These are phyloP conservation scores for Eucalyptus lansdowneana DNA, from an alignment of 345 rosid species.

Conservation along the genomic window DNA sequence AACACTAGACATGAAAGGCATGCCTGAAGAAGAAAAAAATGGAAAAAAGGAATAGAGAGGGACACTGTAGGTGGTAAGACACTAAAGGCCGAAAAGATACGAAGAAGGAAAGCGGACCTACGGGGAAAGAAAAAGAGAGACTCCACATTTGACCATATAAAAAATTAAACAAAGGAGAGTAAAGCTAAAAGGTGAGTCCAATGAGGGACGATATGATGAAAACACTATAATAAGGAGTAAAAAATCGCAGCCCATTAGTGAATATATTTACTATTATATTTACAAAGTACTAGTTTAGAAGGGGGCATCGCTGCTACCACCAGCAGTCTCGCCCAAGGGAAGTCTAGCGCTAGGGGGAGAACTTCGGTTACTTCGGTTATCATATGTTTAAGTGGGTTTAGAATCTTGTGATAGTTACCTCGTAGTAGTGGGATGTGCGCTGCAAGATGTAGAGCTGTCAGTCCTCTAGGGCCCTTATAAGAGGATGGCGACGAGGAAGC, in stretches of 20 bases:
- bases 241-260: neutral
- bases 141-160: neutral
- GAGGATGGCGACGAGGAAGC: too few species aligned
- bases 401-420: neutral
- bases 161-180: neutral
- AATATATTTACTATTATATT: neutral
- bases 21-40: too few species aligned
- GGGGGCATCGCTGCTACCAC: neutral
- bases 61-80: too few species aligned
- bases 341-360: too few species aligned
- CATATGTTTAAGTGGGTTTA: neutral
- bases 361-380: neutral
- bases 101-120: neutral
- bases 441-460: too few species aligned
- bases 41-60: too few species aligned
- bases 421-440: rapidly evolving
- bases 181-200: neutral
- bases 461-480: too few species aligned
- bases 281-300: neutral
- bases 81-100: neutral
- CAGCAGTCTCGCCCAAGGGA: neutral
- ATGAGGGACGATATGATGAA: neutral
- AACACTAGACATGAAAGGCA: too few species aligned
- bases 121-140: neutral
- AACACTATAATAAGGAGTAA: neutral